Evolutionary conservation across 345 rosid genomes (phyloP).

Genomic region (Hibiscus tridactylites): DNA sequence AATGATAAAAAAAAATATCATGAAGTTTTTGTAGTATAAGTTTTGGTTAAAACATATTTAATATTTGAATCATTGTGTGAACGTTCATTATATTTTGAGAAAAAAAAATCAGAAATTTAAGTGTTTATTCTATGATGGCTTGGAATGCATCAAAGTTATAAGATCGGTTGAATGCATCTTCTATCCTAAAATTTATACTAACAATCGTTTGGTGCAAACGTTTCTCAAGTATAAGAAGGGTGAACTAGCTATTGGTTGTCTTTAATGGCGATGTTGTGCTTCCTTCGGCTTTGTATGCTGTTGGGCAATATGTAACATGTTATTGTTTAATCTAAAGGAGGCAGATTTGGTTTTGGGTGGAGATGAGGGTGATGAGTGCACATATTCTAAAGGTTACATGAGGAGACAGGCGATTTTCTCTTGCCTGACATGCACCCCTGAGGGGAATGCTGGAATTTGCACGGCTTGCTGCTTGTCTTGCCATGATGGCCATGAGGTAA

Average conservation of each 20-base stretch:
- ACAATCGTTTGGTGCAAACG: not conserved
- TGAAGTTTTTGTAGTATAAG: not conserved
- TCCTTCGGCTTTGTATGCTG: not conserved
- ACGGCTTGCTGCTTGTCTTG: slow-evolving; percentile 93
- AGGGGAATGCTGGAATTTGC: slow-evolving; percentile 89
- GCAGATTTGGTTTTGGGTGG: slow-evolving; percentile 97
- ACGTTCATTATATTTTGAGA: not conserved
- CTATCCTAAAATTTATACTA: not conserved
- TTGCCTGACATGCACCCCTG: slow-evolving; percentile 84
- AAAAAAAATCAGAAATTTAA: not conserved
- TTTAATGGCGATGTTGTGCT: not conserved
- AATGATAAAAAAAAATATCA: not conserved
- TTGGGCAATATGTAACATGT: not conserved
- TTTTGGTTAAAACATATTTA: not conserved
- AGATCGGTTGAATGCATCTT: not conserved
- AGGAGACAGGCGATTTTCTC: slow-evolving; percentile 95
- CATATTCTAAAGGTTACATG: slow-evolving; percentile 74
- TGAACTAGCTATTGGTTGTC: not conserved
- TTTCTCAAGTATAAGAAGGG: not conserved
- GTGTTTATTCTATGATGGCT: not conserved
- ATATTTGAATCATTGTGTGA: not conserved
- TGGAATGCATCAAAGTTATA: not conserved
- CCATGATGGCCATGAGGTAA: slow-evolving; percentile 96
- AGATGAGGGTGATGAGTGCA: slow-evolving; percentile 92
- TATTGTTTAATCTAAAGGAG: slow-evolving; percentile 36